Evolutionary conservation across 345 rosid species (phyloP).

Genomic region (Turritis glabra): DNA sequence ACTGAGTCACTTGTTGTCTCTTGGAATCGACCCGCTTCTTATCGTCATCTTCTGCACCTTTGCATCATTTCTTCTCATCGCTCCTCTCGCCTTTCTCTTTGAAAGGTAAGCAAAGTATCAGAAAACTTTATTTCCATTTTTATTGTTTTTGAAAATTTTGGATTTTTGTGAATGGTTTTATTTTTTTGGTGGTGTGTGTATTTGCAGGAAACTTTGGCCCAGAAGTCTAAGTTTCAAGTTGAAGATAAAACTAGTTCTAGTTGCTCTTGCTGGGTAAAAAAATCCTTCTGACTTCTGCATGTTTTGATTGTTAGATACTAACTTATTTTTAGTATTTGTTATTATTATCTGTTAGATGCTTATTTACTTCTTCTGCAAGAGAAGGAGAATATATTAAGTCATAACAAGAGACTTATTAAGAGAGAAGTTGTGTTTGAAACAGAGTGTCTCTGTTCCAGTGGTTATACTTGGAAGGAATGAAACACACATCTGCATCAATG

Average conservation of each 20-base stretch:
- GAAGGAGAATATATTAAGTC: not conserved
- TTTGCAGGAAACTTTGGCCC: slow-evolving; percentile 78
- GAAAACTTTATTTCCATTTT: not conserved
- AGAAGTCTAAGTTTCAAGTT: slow-evolving; percentile 52
- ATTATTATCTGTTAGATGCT: not conserved
- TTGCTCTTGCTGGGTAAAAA: slow-evolving; percentile 71
- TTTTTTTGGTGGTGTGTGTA: slow-evolving; percentile 8
- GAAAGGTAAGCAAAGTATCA: slow-evolving; percentile 53
- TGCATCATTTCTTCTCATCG: slow-evolving; percentile 63
- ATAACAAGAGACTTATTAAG: not conserved
- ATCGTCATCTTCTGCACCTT: slow-evolving; percentile 53
- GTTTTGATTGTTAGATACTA: not conserved
- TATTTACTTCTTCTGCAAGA: not conserved
- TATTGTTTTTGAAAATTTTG: not conserved
- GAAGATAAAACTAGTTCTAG: slow-evolving; percentile 57
- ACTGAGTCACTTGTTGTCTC: slow-evolving; percentile 69
- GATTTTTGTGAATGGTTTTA: not conserved
- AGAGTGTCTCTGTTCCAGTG: slow-evolving; percentile 84
- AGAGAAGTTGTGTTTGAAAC: slow-evolving; percentile 31
- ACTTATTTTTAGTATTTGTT: not conserved
- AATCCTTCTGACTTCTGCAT: not conserved
- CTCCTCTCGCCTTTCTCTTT: slow-evolving; percentile 64
- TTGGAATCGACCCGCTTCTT: slow-evolving; percentile 62
- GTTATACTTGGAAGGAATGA: slow-evolving; percentile 71
- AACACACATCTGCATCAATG: slow-evolving; percentile 82